Conservation (phyloP, 768 basidiomycete genomes). For the Rhodotorula babjevae region DNA sequence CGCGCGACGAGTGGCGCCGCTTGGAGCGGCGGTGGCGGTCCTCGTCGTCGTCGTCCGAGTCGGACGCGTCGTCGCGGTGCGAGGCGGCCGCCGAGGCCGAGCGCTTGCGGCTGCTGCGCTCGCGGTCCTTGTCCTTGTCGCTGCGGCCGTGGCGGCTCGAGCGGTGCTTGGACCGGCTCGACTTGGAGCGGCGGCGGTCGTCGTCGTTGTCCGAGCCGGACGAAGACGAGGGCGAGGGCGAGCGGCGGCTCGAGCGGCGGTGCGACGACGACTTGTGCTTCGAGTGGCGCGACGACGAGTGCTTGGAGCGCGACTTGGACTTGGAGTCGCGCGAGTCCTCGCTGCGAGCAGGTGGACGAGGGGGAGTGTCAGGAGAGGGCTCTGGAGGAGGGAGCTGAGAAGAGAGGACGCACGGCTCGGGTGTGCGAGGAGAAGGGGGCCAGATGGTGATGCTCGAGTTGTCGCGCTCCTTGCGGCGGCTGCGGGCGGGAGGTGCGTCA, state of each 20-base stretch:
- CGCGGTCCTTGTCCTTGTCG: slow-evolving; percentile 46
- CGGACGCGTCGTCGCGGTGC: slow-evolving; percentile 30
- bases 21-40: slow-evolving; percentile 19
- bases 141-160: slow-evolving; percentile 48
- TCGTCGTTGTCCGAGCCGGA: slow-evolving; percentile 13
- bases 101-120: neutral
- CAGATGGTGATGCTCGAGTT: slow-evolving; percentile 61
- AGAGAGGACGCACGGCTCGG: slow-evolving; percentile 50
- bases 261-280: neutral
- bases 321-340: slow-evolving; percentile 8
- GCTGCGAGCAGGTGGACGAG: neutral
- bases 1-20: neutral
- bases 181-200: neutral
- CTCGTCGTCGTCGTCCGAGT: slow-evolving; percentile 47
- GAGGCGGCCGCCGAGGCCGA: neutral
- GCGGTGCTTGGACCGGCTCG: slow-evolving; percentile 41
- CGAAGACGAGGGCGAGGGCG: neutral
- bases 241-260: neutral
- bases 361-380: neutral
- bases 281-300: slow-evolving; percentile 2
- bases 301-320: slow-evolving; percentile 52
- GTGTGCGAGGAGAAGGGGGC: slow-evolving; percentile 73
- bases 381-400: neutral
- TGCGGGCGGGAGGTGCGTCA: slow-evolving; percentile 44
- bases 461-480: slow-evolving; percentile 67